Evolutionary conservation across 2,329 filamentous ascomycete genomes (phyloP), one percentile per base, ranked within the genome.

Genomic region (Diaporthe sp.): DNA sequence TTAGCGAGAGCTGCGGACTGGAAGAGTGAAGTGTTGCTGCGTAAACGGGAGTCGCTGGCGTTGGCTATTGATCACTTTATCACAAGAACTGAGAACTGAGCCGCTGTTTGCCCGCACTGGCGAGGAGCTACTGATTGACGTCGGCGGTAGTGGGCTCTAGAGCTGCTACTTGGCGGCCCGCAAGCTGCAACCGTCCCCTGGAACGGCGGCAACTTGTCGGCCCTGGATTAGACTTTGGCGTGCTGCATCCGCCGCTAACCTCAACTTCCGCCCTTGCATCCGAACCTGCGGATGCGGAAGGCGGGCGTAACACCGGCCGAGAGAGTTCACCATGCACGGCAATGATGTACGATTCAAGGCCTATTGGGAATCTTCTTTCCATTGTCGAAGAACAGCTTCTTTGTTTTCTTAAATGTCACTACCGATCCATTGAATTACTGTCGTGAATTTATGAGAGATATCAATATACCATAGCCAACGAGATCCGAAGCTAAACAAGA

Each of bases 201-300:
- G 8, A 19, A 22, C n/a, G 57, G 70, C 55, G 44, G 70, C 53
- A 71, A 49, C 15, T 58, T 46, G 19, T 37, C 53, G 70, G 53
- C 28, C 39, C 8, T 39, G 53, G 53, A 15, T 37, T 49, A 17
- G 57, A 19, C 34, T 34, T 12, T 39, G 57, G 31, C 25, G 34
- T 65, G 55, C 17, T 53, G 58, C 58, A 57, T 51, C 67, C 73
- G 58, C 68, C 31, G 28, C 44, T 75, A 53, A 42, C 44, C 13
- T 51, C 44, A 74, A 46, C 75, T 74, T 76, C 75, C 75, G 75
- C 75, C 62, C 34, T 71, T 74, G 49, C 72, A 75, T 76, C 75
- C 75, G 75, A 76, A 72, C 10, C 10, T 19, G 55, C 72, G 75
- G 75, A 75, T 53, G 74, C 74, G 74, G 74, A 75, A 65, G 72